Base-by-base conservation (phyloP, 169 alveolate species). In the Cyclospora cayetanensis region DNA sequence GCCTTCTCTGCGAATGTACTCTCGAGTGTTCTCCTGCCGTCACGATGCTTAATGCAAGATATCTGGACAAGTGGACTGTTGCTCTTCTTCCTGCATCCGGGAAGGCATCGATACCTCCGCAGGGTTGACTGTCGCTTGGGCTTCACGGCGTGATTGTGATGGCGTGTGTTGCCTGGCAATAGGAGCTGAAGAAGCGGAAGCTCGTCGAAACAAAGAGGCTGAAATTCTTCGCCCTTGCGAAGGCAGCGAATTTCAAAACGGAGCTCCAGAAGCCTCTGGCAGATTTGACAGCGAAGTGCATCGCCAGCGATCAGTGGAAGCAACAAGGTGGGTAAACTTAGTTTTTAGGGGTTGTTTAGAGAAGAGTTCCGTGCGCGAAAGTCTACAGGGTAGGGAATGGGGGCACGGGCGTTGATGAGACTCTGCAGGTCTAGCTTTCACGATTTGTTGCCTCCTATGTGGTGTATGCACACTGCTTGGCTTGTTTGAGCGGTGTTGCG, bases 221-320 rank as follows among this genome's bases (percentile, higher is more conserved):
- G 43, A 96, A 91, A 72, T 93, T 52, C 68, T 96, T 92, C 93
- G 76, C 91, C 39, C 93, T 96, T n/a, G 90, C 76, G 50, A 96
- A 96, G 91, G 98, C 98, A 5, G 79, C 76, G 37, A 93, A 95
- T 53, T 97, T 92, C 92, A 60, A 79, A 11, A 80, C 94, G 22
- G 95, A 93, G 60, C 80, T 94, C 27, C 94, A 72, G 29, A 96
- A 97, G 91, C 93, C 85, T 25, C 97, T 95, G 90, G 95, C 98
- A 4, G 99, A 97, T 55, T 88, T 98, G 20, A 96, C 98, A 1
- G 92, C 96, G 31, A 98, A 97, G 34, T 92, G 96, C 95, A 89
- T 97, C 20, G 93, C 94, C 68, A 92, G 93, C 53, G 97, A 95
- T 27, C 93, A 95, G 42, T 98, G 98, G 98, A 95, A 95, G 90